These are phyloP conservation scores for Arabidopsis arenosa DNA, from an alignment of 345 rosid genomes.

Conservation along the genomic window DNA sequence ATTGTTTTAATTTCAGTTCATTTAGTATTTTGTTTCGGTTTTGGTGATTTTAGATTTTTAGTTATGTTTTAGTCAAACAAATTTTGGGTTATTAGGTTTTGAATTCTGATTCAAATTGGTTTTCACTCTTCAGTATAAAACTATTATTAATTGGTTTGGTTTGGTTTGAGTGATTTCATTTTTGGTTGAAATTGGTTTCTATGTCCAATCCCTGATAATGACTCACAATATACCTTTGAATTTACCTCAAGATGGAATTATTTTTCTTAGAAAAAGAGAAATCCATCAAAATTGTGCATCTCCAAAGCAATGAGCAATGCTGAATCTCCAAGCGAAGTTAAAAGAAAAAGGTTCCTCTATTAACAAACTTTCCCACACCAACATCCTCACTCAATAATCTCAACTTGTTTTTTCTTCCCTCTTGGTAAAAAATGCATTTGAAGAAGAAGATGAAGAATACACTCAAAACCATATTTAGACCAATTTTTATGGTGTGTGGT, in stretches of 20 bases:
- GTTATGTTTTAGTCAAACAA: not conserved
- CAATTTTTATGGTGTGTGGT: conserved; percentile 9
- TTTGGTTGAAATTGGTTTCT: not conserved
- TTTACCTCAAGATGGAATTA: conserved; percentile 25
- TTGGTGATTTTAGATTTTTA: not conserved
- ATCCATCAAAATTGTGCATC: conserved; percentile 40
- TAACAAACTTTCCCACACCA: conserved; percentile 34
- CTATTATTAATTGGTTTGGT: not conserved
- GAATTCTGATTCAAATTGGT: not conserved
- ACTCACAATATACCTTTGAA: conserved; percentile 7
- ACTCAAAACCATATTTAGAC: conserved; percentile 31
- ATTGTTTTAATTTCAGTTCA: not conserved
- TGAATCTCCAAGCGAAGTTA: conserved; percentile 43
- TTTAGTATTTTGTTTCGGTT: not conserved
- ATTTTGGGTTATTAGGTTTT: no score
- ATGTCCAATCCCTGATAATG: not conserved
- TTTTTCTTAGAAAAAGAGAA: conserved; percentile 4
- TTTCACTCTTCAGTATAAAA: not conserved
- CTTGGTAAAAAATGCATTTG: conserved; percentile 21
- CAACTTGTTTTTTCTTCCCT: conserved; percentile 10
- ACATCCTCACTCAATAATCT: conserved; percentile 29
- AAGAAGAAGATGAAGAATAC: conserved; percentile 33
- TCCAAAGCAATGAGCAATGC: conserved; percentile 42
- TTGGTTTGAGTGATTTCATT: not conserved
- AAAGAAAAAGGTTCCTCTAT: conserved; percentile 23